Evolutionary conservation across 1,284 basidiomycete species (phyloP).

Genomic region (Malassezia vespertilionis): DNA sequence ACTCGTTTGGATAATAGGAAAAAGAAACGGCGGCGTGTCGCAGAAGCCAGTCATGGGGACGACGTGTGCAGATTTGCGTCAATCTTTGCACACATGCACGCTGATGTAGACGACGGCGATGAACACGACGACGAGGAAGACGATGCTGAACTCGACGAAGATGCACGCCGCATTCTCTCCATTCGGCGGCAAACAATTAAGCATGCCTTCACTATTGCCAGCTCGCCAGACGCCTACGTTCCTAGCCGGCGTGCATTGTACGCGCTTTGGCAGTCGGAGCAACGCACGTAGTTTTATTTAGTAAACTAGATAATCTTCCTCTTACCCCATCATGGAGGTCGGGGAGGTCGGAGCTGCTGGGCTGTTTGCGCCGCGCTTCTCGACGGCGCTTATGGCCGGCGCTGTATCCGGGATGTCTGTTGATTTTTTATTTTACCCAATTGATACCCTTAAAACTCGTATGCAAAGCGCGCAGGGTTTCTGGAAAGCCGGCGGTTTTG

Average conservation of each 20-base stretch:
- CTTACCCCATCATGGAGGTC: slow-evolving; percentile 4
- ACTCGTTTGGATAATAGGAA: not conserved
- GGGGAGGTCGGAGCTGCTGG: not conserved
- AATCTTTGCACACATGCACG: slow-evolving; percentile 21
- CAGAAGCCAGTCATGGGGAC: slow-evolving; percentile 9
- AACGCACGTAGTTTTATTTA: slow-evolving; percentile 14
- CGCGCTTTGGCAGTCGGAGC: slow-evolving; percentile 58
- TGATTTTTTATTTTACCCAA: slow-evolving; percentile 88
- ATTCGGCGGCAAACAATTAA: too few relatives aligned
- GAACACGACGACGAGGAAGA: not conserved
- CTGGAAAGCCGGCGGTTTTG: slow-evolving; percentile 72
- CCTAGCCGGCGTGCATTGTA: slow-evolving; percentile 72
- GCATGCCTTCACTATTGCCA: slow-evolving; percentile 64
- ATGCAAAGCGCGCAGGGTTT: slow-evolving; percentile 83
- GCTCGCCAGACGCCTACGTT: slow-evolving; percentile 62
- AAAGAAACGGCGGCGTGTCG: too few relatives aligned
- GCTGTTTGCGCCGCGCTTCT: slow-evolving; percentile 6
- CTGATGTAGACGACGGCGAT: slow-evolving; percentile 4
- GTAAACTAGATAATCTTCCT: not conserved
- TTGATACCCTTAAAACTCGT: slow-evolving; percentile 92
- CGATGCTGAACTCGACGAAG: slow-evolving; percentile 4
- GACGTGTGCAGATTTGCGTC: slow-evolving; percentile 19
- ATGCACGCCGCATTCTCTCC: slow-evolving; percentile 54
- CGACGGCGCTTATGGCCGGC: slow-evolving; percentile 26
- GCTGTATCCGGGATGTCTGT: slow-evolving; percentile 41